Percentiles rank a stretch among this genome's conserved stretches.
phyloP scores from a whole-genome alignment of 306 rosid genomes.

The Castanea mollissima region DNA sequence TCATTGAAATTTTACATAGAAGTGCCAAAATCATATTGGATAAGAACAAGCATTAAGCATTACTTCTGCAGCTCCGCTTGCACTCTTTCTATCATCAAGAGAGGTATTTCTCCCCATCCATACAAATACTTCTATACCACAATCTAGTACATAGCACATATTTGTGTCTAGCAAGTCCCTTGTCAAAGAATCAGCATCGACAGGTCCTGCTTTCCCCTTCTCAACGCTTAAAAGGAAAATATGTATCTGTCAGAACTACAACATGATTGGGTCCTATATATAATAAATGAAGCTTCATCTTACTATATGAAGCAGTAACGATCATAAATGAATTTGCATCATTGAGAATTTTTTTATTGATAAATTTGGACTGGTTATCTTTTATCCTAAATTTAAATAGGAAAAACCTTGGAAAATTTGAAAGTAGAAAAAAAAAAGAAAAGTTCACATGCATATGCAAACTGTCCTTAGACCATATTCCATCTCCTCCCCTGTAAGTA shows the following conservation, averaged over 20 bases:
- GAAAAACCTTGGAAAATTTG: conserved; percentile 9
- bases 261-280: conserved; percentile 5
- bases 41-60: conserved; percentile 23
- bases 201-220: conserved; percentile 67
- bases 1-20: conserved; percentile 23
- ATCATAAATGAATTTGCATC: neutral
- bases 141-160: conserved; percentile 83
- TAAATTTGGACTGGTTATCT: neutral
- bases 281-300: conserved; percentile 18
- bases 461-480: neutral
- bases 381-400: neutral
- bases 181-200: conserved; percentile 63
- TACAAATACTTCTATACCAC: conserved; percentile 79
- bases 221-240: conserved; percentile 55
- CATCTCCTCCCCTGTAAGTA: neutral
- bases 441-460: neutral
- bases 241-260: conserved; percentile 30
- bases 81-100: conserved; percentile 81
- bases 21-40: conserved; percentile 19
- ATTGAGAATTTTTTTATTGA: neutral
- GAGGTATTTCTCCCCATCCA: conserved; percentile 95
- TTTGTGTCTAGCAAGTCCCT: conserved; percentile 75
- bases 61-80: conserved; percentile 88
- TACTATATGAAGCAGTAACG: neutral
- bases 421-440: conserved; percentile 1